These are phyloP conservation scores for Viola pubescens DNA, from an alignment of 441 rosid species.

Conservation along the genomic window DNA sequence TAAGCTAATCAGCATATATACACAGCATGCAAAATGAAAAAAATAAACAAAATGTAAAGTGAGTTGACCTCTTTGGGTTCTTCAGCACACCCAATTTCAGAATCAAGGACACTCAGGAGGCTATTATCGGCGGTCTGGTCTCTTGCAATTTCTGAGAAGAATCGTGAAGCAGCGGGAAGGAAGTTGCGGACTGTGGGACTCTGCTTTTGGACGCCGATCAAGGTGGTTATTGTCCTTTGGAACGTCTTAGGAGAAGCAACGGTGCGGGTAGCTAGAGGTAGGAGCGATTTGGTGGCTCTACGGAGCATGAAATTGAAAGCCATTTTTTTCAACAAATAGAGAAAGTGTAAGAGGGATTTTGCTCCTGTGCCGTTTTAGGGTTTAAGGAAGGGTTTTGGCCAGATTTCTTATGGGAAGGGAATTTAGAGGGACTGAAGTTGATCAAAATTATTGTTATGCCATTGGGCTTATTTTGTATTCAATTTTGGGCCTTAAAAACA, in stretches of 20 bases:
- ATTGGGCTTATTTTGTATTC: neutral
- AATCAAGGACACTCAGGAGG: conserved; percentile 35
- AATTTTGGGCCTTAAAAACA: neutral
- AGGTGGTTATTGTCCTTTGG: conserved; percentile 25
- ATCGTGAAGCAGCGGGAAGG: conserved; percentile 28
- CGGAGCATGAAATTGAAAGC: conserved; percentile 37
- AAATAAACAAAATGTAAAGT: neutral
- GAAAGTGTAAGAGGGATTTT: neutral
- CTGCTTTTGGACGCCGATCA: conserved; percentile 19
- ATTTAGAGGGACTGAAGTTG: neutral
- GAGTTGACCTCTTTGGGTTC: conserved; percentile 21
- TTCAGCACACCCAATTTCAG: conserved; percentile 54
- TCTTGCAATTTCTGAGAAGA: conserved; percentile 23
- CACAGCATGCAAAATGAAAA: neutral
- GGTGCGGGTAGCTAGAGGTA: conserved; percentile 37
- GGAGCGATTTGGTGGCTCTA: conserved; percentile 35
- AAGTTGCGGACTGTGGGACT: conserved; percentile 12
- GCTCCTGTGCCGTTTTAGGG: conserved; percentile 15
- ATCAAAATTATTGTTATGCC: neutral
- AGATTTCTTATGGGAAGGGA: neutral
- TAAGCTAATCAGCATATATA: neutral
- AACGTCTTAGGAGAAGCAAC: conserved; percentile 30
- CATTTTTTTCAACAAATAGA: conserved; percentile 24
- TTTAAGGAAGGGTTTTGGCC: conserved; percentile 21
- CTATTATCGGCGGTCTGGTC: conserved; percentile 31